Percentiles rank a stretch among this genome's conserved stretches.
phyloP scores from a whole-genome alignment of 257 asterid genomes.

The Craterostigma plantagineum region DNA sequence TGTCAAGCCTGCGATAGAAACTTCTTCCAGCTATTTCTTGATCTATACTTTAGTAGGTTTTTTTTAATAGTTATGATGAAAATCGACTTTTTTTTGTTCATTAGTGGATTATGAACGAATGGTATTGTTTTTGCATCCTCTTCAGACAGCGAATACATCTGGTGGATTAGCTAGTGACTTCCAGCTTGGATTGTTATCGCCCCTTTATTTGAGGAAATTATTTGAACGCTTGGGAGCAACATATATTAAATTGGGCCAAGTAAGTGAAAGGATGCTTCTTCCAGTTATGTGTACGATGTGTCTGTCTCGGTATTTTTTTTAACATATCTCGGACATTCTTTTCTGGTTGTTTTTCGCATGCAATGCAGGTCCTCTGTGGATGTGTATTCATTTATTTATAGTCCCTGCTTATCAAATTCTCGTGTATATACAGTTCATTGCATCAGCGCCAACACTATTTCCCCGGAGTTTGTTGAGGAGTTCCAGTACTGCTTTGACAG shows the following conservation, averaged over 20 bases:
- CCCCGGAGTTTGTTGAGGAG: constrained; percentile 89
- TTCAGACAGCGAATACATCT: constrained; percentile 51
- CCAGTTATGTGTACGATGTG: background rate
- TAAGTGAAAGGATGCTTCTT: constrained; percentile 13
- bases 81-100: too few species aligned
- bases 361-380: too few species aligned
- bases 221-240: constrained; percentile 98
- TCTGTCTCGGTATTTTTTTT: too few species aligned
- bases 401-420: too few species aligned
- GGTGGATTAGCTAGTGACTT: constrained; percentile 48
- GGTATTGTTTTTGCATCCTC: constrained; percentile 8
- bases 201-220: constrained; percentile 70
- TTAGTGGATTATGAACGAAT: background rate
- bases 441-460: constrained; percentile 90
- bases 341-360: too few species aligned
- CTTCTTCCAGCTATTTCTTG: too few species aligned
- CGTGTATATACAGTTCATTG: constrained; percentile 66
- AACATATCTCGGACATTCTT: too few species aligned
- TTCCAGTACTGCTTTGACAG: constrained; percentile 93
- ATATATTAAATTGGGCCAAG: constrained; percentile 90
- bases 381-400: background rate
- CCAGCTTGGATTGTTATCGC: constrained; percentile 91
- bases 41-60: too few species aligned
- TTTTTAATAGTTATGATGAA: too few species aligned
- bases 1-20: too few species aligned